Base-by-base conservation (phyloP, 2,329 filamentous ascomycete genomes). In the Pyricularia sp. region DNA sequence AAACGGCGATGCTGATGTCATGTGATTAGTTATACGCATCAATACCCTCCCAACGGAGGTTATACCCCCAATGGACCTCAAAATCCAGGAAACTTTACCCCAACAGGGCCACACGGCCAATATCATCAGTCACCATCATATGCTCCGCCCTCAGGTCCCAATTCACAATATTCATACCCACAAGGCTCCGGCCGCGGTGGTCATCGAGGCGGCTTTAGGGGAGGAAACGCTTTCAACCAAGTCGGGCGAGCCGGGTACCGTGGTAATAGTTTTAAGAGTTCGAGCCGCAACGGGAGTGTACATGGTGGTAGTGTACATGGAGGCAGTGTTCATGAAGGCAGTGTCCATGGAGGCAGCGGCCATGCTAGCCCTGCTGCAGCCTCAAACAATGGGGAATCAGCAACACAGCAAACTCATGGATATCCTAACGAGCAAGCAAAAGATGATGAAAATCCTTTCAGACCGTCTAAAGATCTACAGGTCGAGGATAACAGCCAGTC, bases 401-500 rank as follows among this genome's bases (percentile, higher is more conserved):
- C 10, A 30, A 12, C 42, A 20, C 65, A 23, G 17, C 55, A 61
- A 66, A 36, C 68, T 25, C 20, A 33, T 23, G 61, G 26, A 63
- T 73, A 69, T 17, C 72, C 72, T 23, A 73, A 72, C 42, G 75
- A 76, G 4, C 78, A 78, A 73, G 68, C 68, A 73, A 71, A 64
- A 87, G 87, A 33, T 6, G 82, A 84, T 68, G 86, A 90, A 68
- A 86, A 88, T 73, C 81, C 86, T 9, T 88, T 89, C 74, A 81
- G 87, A 70, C 86, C 86, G 31, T 86, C 88, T 0, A 90, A 90
- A 73, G 89, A 90, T 71, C 75, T 88, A 11, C 86, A 87, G 70
- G 84, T 85, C 17, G 90, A 92, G 75, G 88, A 92, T 74, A 83
- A 86, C 71, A 79, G 78, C 65, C 78, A 83, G 26, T 85, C 70